Base-by-base conservation (phyloP, 148 eudicot species). In the Fagopyrum tataricum region DNA sequence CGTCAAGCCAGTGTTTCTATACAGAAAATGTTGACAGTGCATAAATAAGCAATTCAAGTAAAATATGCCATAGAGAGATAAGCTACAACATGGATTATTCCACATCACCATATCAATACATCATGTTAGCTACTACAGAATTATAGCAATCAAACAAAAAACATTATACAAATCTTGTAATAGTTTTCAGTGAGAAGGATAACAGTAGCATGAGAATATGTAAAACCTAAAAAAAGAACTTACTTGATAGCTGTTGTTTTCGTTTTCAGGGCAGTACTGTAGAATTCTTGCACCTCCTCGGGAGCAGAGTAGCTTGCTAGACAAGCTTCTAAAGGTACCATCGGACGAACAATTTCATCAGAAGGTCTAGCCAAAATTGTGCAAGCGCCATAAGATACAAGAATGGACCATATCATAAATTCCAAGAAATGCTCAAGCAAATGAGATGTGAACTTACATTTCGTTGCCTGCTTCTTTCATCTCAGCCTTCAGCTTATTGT, bases 201-300 rank as follows among this genome's bases (percentile, higher is more conserved):
- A 31, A 37, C 0, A 64, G 6, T 64, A 64, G 0, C 13, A 56
- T 31, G 7, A 31, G 17, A 62, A 9, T 9, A 8, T 59, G 12
- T 8, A 23, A 26, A 59, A 31, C 41, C 4, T 31, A 42, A 24
- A 11, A 76, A 48, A 13, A 70, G 6, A 70, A 70, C 90, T 82
- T 87, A 95, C 99, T 95, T 95, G 73, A 84, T 84, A 48, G 99
- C 99, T 68, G 92, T 92, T 76, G 92, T 86, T 81, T 84, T 95
- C 12, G 91, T 76, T 70, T 86, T 88, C 82, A 95, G 83, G 13
- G 91, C 97, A 76, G 84, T 88, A 80, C 99, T 95, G 75, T 84
- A 92, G 74, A 91, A 95, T 78, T 90, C 99, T 80, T 84, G 87
- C 83, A 95, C 89, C 80, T 91, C 99, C 81, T 95, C 99, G 24